Percentiles rank a stretch among this genome's conserved stretches.
phyloP scores from a whole-genome alignment of 805 yeast species.

The Citeromyces matritensis region DNA sequence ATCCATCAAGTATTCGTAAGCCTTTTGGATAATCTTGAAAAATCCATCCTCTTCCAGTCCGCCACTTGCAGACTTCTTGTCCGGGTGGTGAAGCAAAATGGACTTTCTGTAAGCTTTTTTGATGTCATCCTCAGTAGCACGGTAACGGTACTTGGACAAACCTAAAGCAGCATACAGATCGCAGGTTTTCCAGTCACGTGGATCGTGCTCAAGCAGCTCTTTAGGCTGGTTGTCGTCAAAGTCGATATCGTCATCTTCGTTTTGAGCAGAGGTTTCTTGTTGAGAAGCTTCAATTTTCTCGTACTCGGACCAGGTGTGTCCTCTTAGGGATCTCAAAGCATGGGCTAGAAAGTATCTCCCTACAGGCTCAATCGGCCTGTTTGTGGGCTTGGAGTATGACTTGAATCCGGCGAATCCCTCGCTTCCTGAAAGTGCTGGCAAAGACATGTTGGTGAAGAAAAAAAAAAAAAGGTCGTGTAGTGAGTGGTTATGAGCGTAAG shows the following conservation, averaged over 20 bases:
- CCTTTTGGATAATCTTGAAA: constrained; percentile 96
- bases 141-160: constrained; percentile 77
- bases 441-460: constrained; percentile 16
- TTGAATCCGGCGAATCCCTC: constrained; percentile 35
- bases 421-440: constrained; percentile 40
- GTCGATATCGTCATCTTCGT: constrained; percentile 41
- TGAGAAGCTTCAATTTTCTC: constrained; percentile 87
- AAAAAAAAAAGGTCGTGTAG: not conserved
- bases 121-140: constrained; percentile 84
- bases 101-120: constrained; percentile 95
- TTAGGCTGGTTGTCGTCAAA: constrained; percentile 62
- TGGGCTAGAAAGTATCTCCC: constrained; percentile 94
- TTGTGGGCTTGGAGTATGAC: constrained; percentile 41
- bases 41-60: constrained; percentile 88
- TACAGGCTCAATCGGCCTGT: constrained; percentile 89
- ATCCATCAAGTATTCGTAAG: constrained; percentile 81
- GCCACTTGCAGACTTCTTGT: constrained; percentile 87
- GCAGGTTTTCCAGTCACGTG: constrained; percentile 96
- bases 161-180: constrained; percentile 96
- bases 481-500: not conserved
- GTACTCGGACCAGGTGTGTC: constrained; percentile 97
- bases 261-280: constrained; percentile 62
- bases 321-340: constrained; percentile 88
- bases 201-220: constrained; percentile 74
- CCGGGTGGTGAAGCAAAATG: constrained; percentile 96